Evolutionary conservation across 768 basidiomycete genomes (phyloP).

Genomic region (Mycena chlorophos): DNA sequence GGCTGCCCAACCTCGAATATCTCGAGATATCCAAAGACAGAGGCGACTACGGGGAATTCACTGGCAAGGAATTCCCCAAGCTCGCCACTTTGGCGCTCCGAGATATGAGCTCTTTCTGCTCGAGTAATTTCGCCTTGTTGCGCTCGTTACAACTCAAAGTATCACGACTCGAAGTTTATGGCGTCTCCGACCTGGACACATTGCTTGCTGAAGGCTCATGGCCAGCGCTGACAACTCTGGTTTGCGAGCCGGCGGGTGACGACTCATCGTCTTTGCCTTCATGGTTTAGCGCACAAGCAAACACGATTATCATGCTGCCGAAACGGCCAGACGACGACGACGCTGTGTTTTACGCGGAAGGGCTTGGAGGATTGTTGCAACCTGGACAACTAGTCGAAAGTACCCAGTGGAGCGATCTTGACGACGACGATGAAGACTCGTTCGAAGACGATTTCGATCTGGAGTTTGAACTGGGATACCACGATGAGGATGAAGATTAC

Average conservation of each 20-base stretch:
- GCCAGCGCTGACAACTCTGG: slow-evolving; percentile 11
- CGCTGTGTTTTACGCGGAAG: not conserved
- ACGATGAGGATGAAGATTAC: slow-evolving; percentile 17
- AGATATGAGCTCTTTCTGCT: slow-evolving; percentile 1
- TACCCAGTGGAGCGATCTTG: not conserved
- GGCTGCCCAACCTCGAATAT: slow-evolving; percentile 31
- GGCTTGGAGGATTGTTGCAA: slow-evolving; percentile 4
- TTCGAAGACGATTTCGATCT: not conserved
- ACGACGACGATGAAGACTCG: slow-evolving; percentile 5
- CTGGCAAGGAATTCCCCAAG: slow-evolving; percentile 9
- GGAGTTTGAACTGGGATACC: slow-evolving; percentile 3
- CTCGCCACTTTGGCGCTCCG: slow-evolving; percentile 14
- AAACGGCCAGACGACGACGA: not conserved
- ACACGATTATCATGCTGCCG: not conserved
- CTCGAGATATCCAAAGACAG: slow-evolving; percentile 29
- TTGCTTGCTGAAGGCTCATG: slow-evolving; percentile 7
- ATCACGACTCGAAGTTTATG: slow-evolving; percentile 11
- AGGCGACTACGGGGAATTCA: slow-evolving; percentile 18
- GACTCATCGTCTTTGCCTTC: not conserved
- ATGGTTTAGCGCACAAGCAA: not conserved
- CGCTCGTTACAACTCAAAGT: slow-evolving; percentile 17
- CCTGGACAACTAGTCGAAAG: slow-evolving; percentile 4
- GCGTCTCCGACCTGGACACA: not conserved
- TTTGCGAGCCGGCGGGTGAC: not conserved
- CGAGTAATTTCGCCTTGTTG: slow-evolving; percentile 5